phyloP scores from a whole-genome alignment of 1,284 basidiomycete species.

The Ganoderma resinaceum region DNA sequence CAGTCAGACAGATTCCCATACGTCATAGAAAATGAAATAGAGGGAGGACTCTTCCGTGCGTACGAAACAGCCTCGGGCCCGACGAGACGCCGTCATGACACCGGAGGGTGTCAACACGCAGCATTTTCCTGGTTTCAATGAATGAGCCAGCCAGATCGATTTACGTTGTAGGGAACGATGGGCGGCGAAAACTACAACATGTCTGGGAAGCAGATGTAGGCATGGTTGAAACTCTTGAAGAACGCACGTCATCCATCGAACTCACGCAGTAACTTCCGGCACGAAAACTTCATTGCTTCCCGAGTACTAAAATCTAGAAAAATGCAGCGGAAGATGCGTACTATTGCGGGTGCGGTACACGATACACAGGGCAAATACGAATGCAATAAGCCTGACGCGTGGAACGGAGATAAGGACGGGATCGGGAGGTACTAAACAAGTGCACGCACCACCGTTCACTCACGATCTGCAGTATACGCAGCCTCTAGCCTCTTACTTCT shows the following conservation, averaged over 20 bases:
- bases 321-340: slow-evolving; percentile 1
- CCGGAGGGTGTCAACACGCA: not conserved
- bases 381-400: slow-evolving; percentile 11
- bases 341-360: slow-evolving; percentile 9
- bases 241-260: not conserved
- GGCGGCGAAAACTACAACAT: not conserved
- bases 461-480: slow-evolving; percentile 1
- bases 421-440: not conserved
- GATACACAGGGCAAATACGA: slow-evolving; percentile 17
- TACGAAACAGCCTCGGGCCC: not conserved
- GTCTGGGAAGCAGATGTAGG: not conserved
- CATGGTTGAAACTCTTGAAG: not conserved
- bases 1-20: not conserved
- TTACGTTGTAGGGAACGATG: not conserved
- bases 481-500: slow-evolving; percentile 11
- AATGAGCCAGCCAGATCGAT: not conserved
- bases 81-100: not conserved
- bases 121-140: not conserved
- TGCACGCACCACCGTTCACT: slow-evolving; percentile 20
- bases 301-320: not conserved
- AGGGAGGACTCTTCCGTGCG: not conserved
- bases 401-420: not conserved
- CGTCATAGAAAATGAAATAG: not conserved
- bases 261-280: not conserved
- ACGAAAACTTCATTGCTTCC: not conserved